Percentiles rank a stretch among this genome's conserved stretches.
Evolutionary conservation across 2,329 filamentous ascomycete species (phyloP).

Genomic region (Raffaelea deltoideospora): DNA sequence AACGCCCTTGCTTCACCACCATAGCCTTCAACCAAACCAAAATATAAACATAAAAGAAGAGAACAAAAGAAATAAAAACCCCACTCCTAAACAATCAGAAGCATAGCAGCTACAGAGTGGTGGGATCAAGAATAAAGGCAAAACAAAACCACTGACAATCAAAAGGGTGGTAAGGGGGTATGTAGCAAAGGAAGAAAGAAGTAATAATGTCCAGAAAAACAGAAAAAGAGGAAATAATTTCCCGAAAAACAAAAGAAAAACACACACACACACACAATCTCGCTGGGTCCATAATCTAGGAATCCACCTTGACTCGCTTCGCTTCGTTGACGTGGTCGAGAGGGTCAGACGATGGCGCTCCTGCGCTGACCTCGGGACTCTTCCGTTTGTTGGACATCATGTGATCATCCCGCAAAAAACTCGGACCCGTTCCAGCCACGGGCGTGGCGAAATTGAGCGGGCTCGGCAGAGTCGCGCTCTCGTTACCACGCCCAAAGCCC

Average conservation of each 20-base stretch:
- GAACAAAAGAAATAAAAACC: neutral
- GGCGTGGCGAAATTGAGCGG: conserved; percentile 89
- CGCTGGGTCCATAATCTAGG: too few species aligned
- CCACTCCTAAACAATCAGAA: neutral
- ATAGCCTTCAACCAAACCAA: too few species aligned
- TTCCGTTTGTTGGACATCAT: conserved; percentile 32
- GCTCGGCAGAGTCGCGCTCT: conserved; percentile 79
- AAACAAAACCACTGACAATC: neutral
- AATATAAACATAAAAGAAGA: neutral
- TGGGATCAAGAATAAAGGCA: neutral
- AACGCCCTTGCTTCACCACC: too few species aligned
- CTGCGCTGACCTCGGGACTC: conserved; percentile 34
- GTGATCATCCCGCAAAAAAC: conserved; percentile 44
- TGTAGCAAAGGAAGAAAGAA: neutral
- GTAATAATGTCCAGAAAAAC: too few species aligned
- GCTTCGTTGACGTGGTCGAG: conserved; percentile 28
- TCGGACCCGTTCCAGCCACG: conserved; percentile 43
- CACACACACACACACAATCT: too few species aligned
- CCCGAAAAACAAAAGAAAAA: neutral
- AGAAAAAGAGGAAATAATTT: neutral
- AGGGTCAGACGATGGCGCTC: conserved; percentile 23
- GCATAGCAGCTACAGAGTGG: neutral
- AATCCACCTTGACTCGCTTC: conserved; percentile 38
- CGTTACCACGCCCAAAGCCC: conserved; percentile 52
- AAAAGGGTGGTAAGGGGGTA: neutral